Evolutionary conservation across 352 stramenopile genomes (phyloP).

Genomic region (Phytopythium delawarense): DNA sequence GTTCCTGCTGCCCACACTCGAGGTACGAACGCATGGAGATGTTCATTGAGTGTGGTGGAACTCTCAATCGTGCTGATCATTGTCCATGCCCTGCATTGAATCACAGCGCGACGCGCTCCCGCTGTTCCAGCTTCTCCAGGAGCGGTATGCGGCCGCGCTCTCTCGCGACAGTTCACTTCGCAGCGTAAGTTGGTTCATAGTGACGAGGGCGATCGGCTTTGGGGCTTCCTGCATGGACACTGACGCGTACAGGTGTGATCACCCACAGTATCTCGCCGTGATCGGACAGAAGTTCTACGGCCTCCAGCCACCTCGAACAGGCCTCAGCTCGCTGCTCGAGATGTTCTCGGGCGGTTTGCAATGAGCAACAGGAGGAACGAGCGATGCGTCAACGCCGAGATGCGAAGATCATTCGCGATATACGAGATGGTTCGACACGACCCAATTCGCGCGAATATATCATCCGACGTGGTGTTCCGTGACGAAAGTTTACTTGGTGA

Average conservation of each 20-base stretch:
- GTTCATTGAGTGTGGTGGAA: neutral
- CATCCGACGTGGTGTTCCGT: too few relatives aligned
- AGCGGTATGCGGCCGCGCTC: constrained; percentile 72
- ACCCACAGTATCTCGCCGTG: constrained; percentile 67
- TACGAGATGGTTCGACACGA: too few relatives aligned
- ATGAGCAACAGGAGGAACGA: neutral
- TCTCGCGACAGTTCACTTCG: constrained; percentile 70
- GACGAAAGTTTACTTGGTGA: too few relatives aligned
- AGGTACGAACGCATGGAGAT: constrained; percentile 32
- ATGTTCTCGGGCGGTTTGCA: constrained; percentile 85
- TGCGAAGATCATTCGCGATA: neutral
- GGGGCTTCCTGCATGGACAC: neutral
- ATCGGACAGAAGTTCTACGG: constrained; percentile 87
- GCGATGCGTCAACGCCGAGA: neutral
- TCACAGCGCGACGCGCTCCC: constrained; percentile 73
- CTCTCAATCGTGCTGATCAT: neutral
- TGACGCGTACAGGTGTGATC: constrained; percentile 1
- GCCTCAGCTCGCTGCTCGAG: constrained; percentile 77
- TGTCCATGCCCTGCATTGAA: neutral
- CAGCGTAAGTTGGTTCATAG: constrained; percentile 37
- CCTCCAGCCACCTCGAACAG: constrained; percentile 70
- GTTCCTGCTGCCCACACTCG: constrained; percentile 80
- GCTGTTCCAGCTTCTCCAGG: constrained; percentile 85
- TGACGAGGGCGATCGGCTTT: too few relatives aligned
- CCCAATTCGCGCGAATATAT: too few relatives aligned